Base-by-base conservation (phyloP, 2,329 filamentous ascomycete genomes). In the Cercospora canescens region DNA sequence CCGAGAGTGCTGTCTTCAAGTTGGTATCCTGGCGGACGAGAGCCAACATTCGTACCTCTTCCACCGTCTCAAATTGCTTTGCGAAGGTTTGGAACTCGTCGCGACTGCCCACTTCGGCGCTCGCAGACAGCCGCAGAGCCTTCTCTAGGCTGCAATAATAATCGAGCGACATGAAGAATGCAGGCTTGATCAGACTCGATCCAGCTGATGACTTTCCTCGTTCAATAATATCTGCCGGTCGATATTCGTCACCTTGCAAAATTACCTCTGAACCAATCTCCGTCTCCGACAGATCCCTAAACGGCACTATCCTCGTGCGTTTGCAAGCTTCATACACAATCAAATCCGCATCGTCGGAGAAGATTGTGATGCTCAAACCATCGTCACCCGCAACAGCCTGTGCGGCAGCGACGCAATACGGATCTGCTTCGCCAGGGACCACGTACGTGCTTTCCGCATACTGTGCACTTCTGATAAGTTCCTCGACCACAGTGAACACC, bases 321-420 rank as follows among this genome's bases (percentile, higher is more conserved):
- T 75, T 57, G 0, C 89, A 89, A 8, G 94, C 83, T 65, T 92
- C 85, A 75, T 94, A 89, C 0, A 94, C 84, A 0, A 96, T 81
- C 8, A 97, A 83, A 74, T 98, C 94, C 0, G 93, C 96, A 73
- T 98, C 94, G n/a, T 88, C 89, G 0, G 93, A 96, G 6, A 97
- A 79, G 30, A 89, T 81, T 14, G 93, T 84, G 11, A 74, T 68
- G 2, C 45, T 64, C 8, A 37, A 50, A 9, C 32, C 54, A 5
- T 58, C 26, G 1, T 65, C 52, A 0, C 14, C 34, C 1, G 82
- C 81, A 0, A 84, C 82, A 32, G 82, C 75, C n/a, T 82, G 82
- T 6, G 91, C 84, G 61, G 88, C 83, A 14, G 84, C 79, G 3
- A 92, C 93, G 76, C 93, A 97, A 79, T 88, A 95, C 26, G 84